Conservation (phyloP, 1,139 yeast genomes). For the Diutina mesorugosa region DNA sequence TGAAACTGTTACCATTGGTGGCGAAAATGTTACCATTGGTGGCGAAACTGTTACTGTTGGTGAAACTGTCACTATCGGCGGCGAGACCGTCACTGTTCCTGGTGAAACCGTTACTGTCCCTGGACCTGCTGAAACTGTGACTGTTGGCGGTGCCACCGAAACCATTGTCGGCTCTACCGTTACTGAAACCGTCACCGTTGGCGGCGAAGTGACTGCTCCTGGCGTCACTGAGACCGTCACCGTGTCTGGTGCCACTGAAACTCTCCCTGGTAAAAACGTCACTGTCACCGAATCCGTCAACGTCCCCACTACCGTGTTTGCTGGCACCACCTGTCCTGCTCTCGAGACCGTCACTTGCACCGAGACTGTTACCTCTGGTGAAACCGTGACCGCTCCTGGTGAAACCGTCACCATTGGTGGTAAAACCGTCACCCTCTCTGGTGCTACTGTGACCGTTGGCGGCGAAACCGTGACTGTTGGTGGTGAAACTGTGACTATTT, state of each 20-base stretch:
- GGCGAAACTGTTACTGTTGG: not conserved
- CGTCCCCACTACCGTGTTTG: no score
- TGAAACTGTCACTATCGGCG: not conserved
- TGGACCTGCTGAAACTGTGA: not conserved
- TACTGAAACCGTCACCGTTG: not conserved
- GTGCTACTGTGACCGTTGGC: not conserved
- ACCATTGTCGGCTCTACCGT: not conserved
- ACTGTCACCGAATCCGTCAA: no score
- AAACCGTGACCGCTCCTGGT: constrained; percentile 10
- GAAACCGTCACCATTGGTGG: not conserved
- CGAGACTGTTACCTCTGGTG: constrained; percentile 25
- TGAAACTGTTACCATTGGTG: not conserved
- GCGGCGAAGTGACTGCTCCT: constrained; percentile 6
- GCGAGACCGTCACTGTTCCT: not conserved
- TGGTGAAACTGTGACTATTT: not conserved
- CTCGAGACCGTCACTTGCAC: no score
- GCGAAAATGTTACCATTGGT: not conserved
- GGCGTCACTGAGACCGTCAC: constrained; percentile 6
- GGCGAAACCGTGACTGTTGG: not conserved
- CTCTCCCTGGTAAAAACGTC: not conserved
- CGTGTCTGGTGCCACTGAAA: not conserved
- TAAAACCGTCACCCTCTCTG: not conserved
- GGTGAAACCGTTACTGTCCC: not conserved
- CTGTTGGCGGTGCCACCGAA: not conserved
- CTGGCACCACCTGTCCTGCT: no score